Evolutionary conservation across 768 basidiomycete species (phyloP).

Genomic region (Russula vinacea): DNA sequence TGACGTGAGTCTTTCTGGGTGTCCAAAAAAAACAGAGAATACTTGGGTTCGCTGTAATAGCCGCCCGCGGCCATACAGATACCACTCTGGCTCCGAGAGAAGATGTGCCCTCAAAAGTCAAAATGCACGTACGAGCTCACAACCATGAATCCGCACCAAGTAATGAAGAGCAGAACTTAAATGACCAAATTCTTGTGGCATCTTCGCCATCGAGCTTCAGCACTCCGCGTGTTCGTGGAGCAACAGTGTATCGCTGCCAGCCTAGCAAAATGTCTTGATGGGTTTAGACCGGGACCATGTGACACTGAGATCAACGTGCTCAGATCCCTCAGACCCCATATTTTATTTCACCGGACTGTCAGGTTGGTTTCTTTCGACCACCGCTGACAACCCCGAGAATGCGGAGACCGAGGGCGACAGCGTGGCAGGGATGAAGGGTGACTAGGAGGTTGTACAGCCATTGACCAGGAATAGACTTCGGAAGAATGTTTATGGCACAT

Average conservation of each 20-base stretch:
- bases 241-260: not conserved
- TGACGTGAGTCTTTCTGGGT: not conserved
- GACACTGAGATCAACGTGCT: slow-evolving; percentile 1
- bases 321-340: not conserved
- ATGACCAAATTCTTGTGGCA: not conserved
- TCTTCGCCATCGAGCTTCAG: not conserved
- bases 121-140: not conserved
- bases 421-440: slow-evolving; percentile 5
- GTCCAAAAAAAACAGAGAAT: not conserved
- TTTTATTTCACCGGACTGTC: not conserved
- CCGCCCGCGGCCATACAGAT: slow-evolving; percentile 12
- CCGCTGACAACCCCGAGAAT: not conserved
- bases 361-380: not conserved
- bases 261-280: slow-evolving; percentile 6
- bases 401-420: not conserved
- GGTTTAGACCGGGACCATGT: not conserved
- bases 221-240: not conserved
- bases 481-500: not conserved
- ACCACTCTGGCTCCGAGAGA: not conserved
- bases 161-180: not conserved
- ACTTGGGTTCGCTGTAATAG: not conserved
- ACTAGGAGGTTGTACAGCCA: not conserved
- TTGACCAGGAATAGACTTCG: not conserved
- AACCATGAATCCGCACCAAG: not conserved
- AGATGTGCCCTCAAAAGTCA: slow-evolving; percentile 4